Evolutionary conservation across 495 filamentous ascomycete genomes (phyloP), one percentile per base, ranked within the genome.

Genomic region (Chaetomium tenue): DNA sequence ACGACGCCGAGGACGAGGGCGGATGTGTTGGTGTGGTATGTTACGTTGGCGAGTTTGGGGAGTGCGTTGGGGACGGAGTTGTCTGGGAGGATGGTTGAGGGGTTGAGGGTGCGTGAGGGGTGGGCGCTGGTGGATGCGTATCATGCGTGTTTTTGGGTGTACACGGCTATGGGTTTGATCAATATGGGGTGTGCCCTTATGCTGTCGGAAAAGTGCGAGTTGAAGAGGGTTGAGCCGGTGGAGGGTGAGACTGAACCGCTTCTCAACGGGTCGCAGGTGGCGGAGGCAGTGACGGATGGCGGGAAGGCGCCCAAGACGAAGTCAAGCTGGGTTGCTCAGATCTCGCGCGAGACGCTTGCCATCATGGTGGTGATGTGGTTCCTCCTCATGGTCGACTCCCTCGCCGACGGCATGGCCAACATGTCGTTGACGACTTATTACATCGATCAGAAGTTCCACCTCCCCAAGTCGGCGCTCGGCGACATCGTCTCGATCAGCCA

Each of bases 1-100:
- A 89, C 87, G 0, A 77, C 78, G 0, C 77, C 84, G n/a, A 80
- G 80, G 22, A 77, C 79, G 9, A 78, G 91, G 46, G 81, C 87
- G 44, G 90, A 93, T 75, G 85, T 96, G 28, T 87, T 93, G 70
- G 88, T 89, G 13, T 96, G 92, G 92, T 95, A 95, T 70, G 85
- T 87, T 0, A 80, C 90, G 30, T 66, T 66, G 58, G 69, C 68
- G 33, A 77, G 60, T 46, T 68, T 69, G 59, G 79, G 64, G 28
- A 75, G 63, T 25, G 69, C 56, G 46, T 65, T 48, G 51, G 78
- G 79, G 15, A 73, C 69, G 40, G 74, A 75, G 67, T 58, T 71
- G n/a, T 67, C 71, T n/a, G 79, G 79, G 12, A 63, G 75, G 65
- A 63, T 78, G 42, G 56, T 81, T 20, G 74, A 80, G 44, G 54